These are phyloP conservation scores for Prunus dulcis DNA, from an alignment of 306 rosid genomes.

Conservation along the genomic window DNA sequence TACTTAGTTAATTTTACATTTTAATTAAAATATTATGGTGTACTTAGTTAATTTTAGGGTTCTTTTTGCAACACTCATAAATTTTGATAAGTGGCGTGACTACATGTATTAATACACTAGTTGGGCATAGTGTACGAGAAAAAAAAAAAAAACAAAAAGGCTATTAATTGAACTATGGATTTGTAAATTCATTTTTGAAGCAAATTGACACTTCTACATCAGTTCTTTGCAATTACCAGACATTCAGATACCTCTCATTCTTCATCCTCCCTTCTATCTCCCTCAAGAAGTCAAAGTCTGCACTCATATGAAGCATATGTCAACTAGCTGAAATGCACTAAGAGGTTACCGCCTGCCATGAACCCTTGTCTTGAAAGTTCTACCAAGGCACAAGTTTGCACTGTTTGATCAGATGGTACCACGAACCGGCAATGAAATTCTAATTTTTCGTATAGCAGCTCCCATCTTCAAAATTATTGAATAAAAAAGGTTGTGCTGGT, in stretches of 20 bases:
- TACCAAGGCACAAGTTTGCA: conserved; percentile 20
- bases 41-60: too few relatives aligned
- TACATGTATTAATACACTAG: background rate
- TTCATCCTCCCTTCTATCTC: background rate
- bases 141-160: background rate
- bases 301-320: conserved; percentile 29
- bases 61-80: too few relatives aligned
- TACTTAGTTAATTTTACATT: too few relatives aligned
- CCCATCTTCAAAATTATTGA: conserved; percentile 30
- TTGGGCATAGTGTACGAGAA: background rate
- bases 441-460: conserved; percentile 3
- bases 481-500: conserved; percentile 4
- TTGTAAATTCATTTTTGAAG: conserved; percentile 20
- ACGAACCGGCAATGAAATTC: conserved; percentile 26
- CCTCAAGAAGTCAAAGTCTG: conserved; percentile 17
- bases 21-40: too few relatives aligned
- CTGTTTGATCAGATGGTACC: conserved; percentile 12
- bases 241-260: conserved; percentile 25
- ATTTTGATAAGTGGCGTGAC: background rate
- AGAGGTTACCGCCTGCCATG: background rate
- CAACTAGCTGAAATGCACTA: conserved; percentile 24
- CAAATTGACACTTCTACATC: conserved; percentile 22
- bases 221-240: conserved; percentile 17
- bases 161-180: background rate
- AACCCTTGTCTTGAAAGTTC: conserved; percentile 12